Evolutionary conservation across 441 rosid species (phyloP).

Genomic region (Jatropha multifida): DNA sequence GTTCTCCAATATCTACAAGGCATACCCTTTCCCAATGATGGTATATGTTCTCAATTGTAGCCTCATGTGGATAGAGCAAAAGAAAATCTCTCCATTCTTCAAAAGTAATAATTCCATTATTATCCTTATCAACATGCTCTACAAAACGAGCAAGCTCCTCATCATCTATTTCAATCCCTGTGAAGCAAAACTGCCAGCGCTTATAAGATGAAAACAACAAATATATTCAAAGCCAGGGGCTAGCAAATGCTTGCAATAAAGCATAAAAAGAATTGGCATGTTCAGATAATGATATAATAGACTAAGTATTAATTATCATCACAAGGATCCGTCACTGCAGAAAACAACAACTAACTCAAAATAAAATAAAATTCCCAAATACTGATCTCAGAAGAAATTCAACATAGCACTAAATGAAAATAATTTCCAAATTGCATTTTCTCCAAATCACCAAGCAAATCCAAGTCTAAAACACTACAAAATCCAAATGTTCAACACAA

Average conservation of each 20-base stretch:
- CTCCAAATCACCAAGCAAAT: constrained; percentile 1
- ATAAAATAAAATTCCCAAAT: too few relatives aligned
- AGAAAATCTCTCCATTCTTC: constrained; percentile 99
- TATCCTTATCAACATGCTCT: constrained; percentile 96
- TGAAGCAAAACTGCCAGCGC: constrained; percentile 60
- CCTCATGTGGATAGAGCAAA: constrained; percentile 88
- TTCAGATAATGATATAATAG: background rate
- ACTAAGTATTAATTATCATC: background rate
- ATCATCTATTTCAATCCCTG: constrained; percentile 93
- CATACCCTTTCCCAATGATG: constrained; percentile 92
- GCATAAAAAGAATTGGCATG: background rate
- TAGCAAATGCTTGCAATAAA: background rate
- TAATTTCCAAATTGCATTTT: background rate
- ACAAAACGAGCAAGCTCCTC: constrained; percentile 93
- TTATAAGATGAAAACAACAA: constrained; percentile 55
- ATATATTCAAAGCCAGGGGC: constrained; percentile 5
- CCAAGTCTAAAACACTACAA: constrained; percentile 21
- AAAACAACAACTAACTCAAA: background rate
- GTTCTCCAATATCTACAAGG: constrained; percentile 94
- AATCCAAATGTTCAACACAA: background rate
- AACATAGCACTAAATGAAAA: background rate
- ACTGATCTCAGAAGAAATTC: too few relatives aligned
- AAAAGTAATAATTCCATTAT: constrained; percentile 87
- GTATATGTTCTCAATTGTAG: constrained; percentile 84
- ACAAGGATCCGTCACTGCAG: constrained; percentile 4